Percentiles rank a stretch among this genome's conserved stretches.
Conservation (phyloP, 1,284 basidiomycete genomes). For the Marasmius fiardii region DNA sequence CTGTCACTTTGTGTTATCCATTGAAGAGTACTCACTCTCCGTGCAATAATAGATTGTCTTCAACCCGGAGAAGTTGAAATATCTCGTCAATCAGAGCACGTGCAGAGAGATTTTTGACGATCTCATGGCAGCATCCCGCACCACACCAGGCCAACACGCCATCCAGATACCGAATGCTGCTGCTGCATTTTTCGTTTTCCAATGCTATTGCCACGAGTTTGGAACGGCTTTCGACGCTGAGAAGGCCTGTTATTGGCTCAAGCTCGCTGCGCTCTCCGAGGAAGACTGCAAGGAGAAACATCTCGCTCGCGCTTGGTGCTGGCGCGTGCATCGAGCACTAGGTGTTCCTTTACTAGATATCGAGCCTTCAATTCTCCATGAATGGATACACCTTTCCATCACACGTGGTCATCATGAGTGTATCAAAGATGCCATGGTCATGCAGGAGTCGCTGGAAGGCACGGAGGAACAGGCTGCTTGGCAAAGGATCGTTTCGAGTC, state of each 20-base stretch:
- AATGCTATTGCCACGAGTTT: slow-evolving; percentile 10
- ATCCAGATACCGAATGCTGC: slow-evolving; percentile 4
- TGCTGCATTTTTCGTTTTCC: slow-evolving; percentile 10
- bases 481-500: neutral
- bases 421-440: neutral
- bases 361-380: neutral
- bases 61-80: slow-evolving; percentile 2
- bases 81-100: slow-evolving; percentile 3
- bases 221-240: slow-evolving; percentile 5
- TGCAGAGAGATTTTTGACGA: slow-evolving; percentile 3
- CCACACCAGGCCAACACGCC: neutral
- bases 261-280: slow-evolving; percentile 1
- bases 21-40: neutral
- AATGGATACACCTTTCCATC: slow-evolving; percentile 8
- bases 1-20: neutral
- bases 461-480: neutral
- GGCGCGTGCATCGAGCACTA: slow-evolving; percentile 5
- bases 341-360: slow-evolving; percentile 1
- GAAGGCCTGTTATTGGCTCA: slow-evolving; percentile 7
- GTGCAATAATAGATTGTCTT: slow-evolving; percentile 7
- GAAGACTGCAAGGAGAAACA: slow-evolving; percentile 7
- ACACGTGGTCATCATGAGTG: slow-evolving; percentile 6
- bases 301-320: slow-evolving; percentile 9
- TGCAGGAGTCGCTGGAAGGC: neutral
- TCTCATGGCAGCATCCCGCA: neutral